Evolutionary conservation across 164 flowering plant species (phyloP), one percentile per base, ranked within the genome.

Genomic region (Houttuynia cordata): DNA sequence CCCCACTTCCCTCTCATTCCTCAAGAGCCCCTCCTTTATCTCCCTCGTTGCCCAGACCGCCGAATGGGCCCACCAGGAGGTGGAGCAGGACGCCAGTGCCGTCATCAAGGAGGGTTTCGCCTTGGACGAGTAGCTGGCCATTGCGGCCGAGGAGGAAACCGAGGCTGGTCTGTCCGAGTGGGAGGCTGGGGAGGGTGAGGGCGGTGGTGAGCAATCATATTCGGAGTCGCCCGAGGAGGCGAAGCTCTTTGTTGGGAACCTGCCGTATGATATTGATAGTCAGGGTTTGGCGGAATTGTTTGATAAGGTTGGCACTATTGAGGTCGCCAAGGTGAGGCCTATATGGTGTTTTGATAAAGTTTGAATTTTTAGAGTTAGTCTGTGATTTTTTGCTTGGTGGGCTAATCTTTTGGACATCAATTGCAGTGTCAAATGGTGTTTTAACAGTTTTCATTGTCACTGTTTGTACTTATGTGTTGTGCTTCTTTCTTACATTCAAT

Each of bases 211-310:
- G 13, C 72, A 47, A 72, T 18, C n/a, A 12, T 71, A 51, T 54
- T 59, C 60, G 0, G 84, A 80, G 61, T 89, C 88, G 0, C 74
- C 83, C 13, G 97, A 86, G 63, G 96, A 86, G 22, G 88, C 94
- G 0, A 93, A 90, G 73, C 52, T 93, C 51, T 93, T 79, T 74
- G 89, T 90, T 47, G 99, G 99, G 13, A 93, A 93, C 68, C 75
- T 93, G 78, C 81, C 96, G n/a, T 93, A 74, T 62, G 95, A 93
- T 50, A 60, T 85, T 52, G 92, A 86, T 40, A 81, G 86, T 70
- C 76, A 86, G 73, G 64, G 59, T 8, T 70, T 93, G 67, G 97
- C 99, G 62, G 66, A 66, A 71, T 58, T 93, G 13, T 93, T 93
- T 63, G 78, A 81, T 51, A 64, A 76, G 67, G 97, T 91, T 53